Conservation (phyloP, 1,139 yeast genomes). For the Yamadazyma taylorii region DNA sequence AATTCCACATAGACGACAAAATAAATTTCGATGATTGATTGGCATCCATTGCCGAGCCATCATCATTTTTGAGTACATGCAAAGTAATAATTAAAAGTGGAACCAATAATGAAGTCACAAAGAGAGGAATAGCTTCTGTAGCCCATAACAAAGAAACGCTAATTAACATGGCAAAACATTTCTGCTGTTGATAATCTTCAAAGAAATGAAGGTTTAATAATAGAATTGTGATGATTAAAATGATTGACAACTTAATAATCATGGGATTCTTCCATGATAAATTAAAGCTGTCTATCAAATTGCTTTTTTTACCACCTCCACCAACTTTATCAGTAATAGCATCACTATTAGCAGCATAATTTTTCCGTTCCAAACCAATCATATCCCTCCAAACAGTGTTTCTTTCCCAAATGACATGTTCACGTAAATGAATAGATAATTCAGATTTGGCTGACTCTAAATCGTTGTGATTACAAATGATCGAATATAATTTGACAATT, state of each 20-base stretch:
- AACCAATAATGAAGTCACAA: slow-evolving; percentile 63
- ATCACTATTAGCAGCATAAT: slow-evolving; percentile 35
- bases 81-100: slow-evolving; percentile 60
- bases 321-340: slow-evolving; percentile 13
- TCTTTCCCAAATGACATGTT: slow-evolving; percentile 84
- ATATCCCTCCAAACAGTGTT: slow-evolving; percentile 97
- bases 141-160: slow-evolving; percentile 88
- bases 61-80: slow-evolving; percentile 55
- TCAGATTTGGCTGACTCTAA: slow-evolving; percentile 47
- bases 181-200: slow-evolving; percentile 62
- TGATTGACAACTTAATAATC: slow-evolving; percentile 47
- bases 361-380: slow-evolving; percentile 78
- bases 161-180: slow-evolving; percentile 80
- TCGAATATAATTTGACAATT: slow-evolving; percentile 38
- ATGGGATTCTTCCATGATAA: slow-evolving; percentile 42
- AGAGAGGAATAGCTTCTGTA: slow-evolving; percentile 68
- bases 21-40: slow-evolving; percentile 55
- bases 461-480: slow-evolving; percentile 45
- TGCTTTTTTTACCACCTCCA: neutral
- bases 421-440: slow-evolving; percentile 62
- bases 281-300: slow-evolving; percentile 27
- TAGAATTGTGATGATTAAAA: slow-evolving; percentile 45
- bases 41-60: slow-evolving; percentile 55
- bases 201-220: slow-evolving; percentile 59
- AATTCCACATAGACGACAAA: slow-evolving; percentile 68